Evolutionary conservation across 345 rosid species (phyloP), one percentile per base, ranked within the genome.

Genomic region (Rhodomyrtus tomentosa): DNA sequence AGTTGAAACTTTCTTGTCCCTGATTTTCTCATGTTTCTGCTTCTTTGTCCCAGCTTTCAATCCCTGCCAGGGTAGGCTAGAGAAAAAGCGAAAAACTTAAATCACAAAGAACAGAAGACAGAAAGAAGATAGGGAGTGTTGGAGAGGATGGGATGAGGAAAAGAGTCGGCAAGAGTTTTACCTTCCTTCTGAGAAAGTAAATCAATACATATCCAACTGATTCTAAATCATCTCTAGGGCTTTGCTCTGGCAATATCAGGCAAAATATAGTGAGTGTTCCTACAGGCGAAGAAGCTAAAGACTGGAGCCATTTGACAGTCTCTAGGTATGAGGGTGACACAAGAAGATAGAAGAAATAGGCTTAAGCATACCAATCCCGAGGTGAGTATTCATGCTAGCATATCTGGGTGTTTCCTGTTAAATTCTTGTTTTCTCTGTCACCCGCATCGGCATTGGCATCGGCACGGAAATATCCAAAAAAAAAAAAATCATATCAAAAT

Each of bases 11-110:
- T 95, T 96, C 91, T 91, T 95, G 90, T 96, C 99, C 83, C 95
- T 94, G 84, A 96, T 96, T 88, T 91, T 95, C 88, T 96, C 98
- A 88, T 96, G 93, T 90, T 96, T 96, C 85, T 96, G 98, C 92
- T 95, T 93, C 90, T 96, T 96, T 72, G 92, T 95, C 85, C 98
- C 98, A 13, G 99, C 98, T 89, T 93, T 94, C 81, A 96, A 88
- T 85, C 99, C 99, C 91, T 96, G 99, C 99, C 99, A 96, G 25
- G 99, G 99, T 86, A 96, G 97, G 86, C 99, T 96, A 87, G 53
- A 91, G 68, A n/a, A 82, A 80, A 83, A 52, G 73, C 24, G 45
- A n/a, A 54, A 62, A 84, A 84, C 82, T 10, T 49, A 84, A 29
- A 45, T 40, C 58, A 32, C 91, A 6, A 52, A 5, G 82, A 55